phyloP scores from a whole-genome alignment of 2,329 filamentous ascomycete species.

The Thielaviopsis ethacetica region DNA sequence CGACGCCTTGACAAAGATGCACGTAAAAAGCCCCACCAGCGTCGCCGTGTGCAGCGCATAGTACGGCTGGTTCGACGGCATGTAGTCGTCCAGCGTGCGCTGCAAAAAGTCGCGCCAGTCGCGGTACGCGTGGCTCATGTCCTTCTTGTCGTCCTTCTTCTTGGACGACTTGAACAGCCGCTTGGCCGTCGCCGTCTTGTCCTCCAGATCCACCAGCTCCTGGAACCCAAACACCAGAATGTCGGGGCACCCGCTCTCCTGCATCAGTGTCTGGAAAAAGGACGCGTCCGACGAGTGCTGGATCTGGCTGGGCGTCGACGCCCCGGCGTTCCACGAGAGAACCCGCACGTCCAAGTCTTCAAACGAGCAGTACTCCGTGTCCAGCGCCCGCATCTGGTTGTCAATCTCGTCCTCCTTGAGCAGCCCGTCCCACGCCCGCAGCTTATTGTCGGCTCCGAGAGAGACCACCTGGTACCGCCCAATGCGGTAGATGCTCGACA shows the following conservation, averaged over 20 bases:
- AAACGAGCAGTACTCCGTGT: slow-evolving; percentile 73
- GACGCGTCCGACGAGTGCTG: slow-evolving; percentile 53
- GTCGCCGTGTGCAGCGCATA: slow-evolving; percentile 72
- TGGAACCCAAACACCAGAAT: slow-evolving; percentile 95
- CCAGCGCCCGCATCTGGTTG: slow-evolving; percentile 66
- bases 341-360: slow-evolving; percentile 64
- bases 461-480: slow-evolving; percentile 75
- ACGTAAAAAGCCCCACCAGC: slow-evolving; percentile 88
- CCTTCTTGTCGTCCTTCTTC: slow-evolving; percentile 71
- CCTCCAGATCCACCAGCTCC: slow-evolving; percentile 92
- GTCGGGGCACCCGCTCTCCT: slow-evolving; percentile 63
- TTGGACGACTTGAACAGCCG: slow-evolving; percentile 49
- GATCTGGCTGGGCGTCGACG: slow-evolving; percentile 76
- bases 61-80: slow-evolving; percentile 63
- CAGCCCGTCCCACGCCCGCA: slow-evolving; percentile 83
- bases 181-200: slow-evolving; percentile 95
- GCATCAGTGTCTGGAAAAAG: slow-evolving; percentile 70
- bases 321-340: slow-evolving; percentile 94
- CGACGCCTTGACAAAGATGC: slow-evolving; percentile 77
- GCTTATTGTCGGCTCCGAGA: slow-evolving; percentile 69
- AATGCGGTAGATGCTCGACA: slow-evolving; percentile 68
- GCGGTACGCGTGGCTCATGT: slow-evolving; percentile 93
- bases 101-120: slow-evolving; percentile 89
- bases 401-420: slow-evolving; percentile 93
- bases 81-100: slow-evolving; percentile 65